Base-by-base conservation (phyloP, 345 rosid species). In the Fremontodendron californicum region DNA sequence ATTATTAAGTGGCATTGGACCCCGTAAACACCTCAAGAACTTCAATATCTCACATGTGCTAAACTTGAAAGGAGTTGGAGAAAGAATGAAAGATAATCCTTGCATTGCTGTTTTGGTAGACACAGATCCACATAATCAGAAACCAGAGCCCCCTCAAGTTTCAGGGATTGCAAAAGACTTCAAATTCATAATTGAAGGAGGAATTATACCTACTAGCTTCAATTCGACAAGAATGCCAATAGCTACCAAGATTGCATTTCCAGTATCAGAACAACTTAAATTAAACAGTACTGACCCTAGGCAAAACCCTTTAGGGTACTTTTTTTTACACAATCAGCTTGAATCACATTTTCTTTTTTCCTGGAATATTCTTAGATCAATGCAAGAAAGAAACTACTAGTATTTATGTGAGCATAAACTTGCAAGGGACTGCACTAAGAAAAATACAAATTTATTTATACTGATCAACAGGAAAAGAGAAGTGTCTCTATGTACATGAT, bases 1-100 rank as follows among this genome's bases (percentile, higher is more conserved):
- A 2, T 62, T 90, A 78, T 78, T 91, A 39, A 91, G 94, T 16
- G 93, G 93, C 29, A 88, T 91, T 9, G 96, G 94, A 71, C 91
- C 94, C 1, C 75, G 48, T 3, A 77, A 79, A 39, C 90, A 90
- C 77, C 87, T 92, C 0, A 73, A 81, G 8, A 78, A 79, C 78
- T 78, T 89, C 64, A 60, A 83, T 65, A 90, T 90, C 79, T 81
- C 91, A 35, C 48, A 83, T 9, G 71, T 77, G 35, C 68, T 74
- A 4, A 82, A 83, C 74, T 76, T 88, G 48, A 79, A 61, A 64
- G 88, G 63, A 4, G 92, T 89, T 1, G 97, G 94, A 5, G 74
- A 78, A 27, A 82, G 78, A 63, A 86, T 87, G 91, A 80, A 87
- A 43, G 97, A 94, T 42, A 89, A 84, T 82, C 96, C 96, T 42